Evolutionary conservation across 495 filamentous ascomycete genomes (phyloP), one percentile per base, ranked within the genome.

Genomic region (Podospora fimiseda): DNA sequence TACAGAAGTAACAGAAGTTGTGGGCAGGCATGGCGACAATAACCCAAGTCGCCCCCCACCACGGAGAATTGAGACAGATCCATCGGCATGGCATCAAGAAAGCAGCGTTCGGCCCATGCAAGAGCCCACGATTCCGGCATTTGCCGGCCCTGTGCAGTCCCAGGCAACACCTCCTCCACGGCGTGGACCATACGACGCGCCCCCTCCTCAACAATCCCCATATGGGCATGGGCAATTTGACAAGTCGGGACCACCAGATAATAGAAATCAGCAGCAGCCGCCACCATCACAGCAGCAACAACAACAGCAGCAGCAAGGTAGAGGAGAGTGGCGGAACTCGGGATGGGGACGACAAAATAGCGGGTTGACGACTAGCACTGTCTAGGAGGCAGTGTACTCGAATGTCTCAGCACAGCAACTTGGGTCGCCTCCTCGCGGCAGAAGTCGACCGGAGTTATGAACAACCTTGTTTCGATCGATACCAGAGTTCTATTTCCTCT

Each of bases 101-200:
- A 85, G 78, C 52, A 89, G 85, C 23, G 90, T 86, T 20, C 80
- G 87, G 20, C 87, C 90, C 58, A 81, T 93, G 13, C 83, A 87
- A 55, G 85, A 83, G 8, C 79, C 81, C 16, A 61, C 66, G 6
- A 54, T 69, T 36, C 74, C 74, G 2, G 21, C 23, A 13, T 56
- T 48, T 39, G 37, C 36, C 9, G 41, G 18, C 7, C 39, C 40
- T 3, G 13, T 19, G 16, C 43, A 21, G 2, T n/a, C 36, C 22
- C 67, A 70, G 14, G 72, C 62, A 21, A 74, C 72, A 6, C 76
- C 75, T 36, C 73, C 74, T 9, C 70, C 66, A 13, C 70, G 65
- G 39, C 51, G 61, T 65, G 74, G 65, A 61, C 72, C 68, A 63
- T 47, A 63, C 46, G 63, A 66, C 3, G 51, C 48, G n/a, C 50